Evolutionary conservation across 768 basidiomycete species (phyloP).

Genomic region (Filobasidium floriforme): DNA sequence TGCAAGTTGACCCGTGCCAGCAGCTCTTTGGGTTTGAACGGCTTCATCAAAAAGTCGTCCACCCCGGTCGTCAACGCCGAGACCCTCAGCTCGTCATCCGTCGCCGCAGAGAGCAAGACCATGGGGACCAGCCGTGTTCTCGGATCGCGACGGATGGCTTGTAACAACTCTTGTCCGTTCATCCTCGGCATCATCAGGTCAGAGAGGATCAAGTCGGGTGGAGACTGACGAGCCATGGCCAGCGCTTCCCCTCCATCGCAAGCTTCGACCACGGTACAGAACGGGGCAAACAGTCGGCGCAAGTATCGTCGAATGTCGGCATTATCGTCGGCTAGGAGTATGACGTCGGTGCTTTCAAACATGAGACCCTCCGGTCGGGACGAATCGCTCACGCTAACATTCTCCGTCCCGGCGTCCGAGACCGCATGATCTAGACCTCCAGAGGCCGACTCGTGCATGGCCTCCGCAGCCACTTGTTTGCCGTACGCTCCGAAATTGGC

Average conservation of each 20-base stretch:
- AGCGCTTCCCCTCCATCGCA: constrained; percentile 40
- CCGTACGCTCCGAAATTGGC: constrained; percentile 34
- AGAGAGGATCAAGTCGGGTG: constrained; percentile 43
- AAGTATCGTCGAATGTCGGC: constrained; percentile 44
- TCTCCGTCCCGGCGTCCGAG: no score
- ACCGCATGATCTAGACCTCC: no score
- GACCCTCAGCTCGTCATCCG: constrained; percentile 33
- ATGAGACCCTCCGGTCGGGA: constrained; percentile 28
- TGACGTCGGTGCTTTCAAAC: constrained; percentile 37
- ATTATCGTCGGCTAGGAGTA: constrained; percentile 45
- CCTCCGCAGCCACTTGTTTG: constrained; percentile 42
- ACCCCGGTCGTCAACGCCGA: constrained; percentile 47
- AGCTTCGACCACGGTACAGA: constrained; percentile 45
- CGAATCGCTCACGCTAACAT: constrained; percentile 17
- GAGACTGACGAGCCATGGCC: constrained; percentile 22
- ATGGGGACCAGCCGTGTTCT: constrained; percentile 24
- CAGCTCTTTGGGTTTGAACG: constrained; percentile 47
- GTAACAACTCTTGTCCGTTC: constrained; percentile 33
- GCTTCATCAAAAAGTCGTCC: constrained; percentile 47
- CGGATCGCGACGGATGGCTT: background rate
- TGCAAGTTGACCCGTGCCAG: constrained; percentile 47
- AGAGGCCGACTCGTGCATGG: constrained; percentile 24
- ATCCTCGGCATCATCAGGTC: constrained; percentile 46
- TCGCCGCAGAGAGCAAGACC: constrained; percentile 43
- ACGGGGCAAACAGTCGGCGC: constrained; percentile 41